Conservation (phyloP, 768 basidiomycete genomes). For the Mycena chlorophos region DNA sequence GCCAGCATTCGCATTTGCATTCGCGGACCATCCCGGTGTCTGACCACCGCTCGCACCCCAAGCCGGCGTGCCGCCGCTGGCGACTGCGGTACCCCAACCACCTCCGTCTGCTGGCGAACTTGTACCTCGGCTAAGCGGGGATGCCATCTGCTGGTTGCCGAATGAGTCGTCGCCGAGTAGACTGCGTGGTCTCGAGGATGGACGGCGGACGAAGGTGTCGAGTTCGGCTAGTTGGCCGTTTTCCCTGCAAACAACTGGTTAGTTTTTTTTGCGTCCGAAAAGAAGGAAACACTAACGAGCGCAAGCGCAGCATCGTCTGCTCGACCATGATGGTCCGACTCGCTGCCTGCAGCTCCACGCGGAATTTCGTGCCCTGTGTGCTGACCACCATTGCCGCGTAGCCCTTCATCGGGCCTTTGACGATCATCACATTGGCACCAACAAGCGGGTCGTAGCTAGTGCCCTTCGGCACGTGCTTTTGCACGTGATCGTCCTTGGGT, state of each 20-base stretch:
- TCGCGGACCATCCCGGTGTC: conserved; percentile 18
- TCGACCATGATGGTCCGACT: conserved; percentile 89
- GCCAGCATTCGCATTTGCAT: conserved; percentile 25
- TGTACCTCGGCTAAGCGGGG: not conserved
- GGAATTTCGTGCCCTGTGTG: conserved; percentile 79
- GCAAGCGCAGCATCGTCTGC: conserved; percentile 70
- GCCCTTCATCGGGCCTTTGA: conserved; percentile 89
- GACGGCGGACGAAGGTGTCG: conserved; percentile 26
- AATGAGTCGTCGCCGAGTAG: not conserved
- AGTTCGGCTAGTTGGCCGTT: conserved; percentile 58
- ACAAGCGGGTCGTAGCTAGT: conserved; percentile 85
- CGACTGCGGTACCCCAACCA: conserved; percentile 19
- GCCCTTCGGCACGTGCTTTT: conserved; percentile 58
- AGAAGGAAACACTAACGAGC: conserved; percentile 54
- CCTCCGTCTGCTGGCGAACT: not conserved
- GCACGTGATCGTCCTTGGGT: conserved; percentile 78
- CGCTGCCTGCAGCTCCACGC: conserved; percentile 87
- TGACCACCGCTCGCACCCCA: conserved; percentile 25
- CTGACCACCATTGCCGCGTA: conserved; percentile 93
- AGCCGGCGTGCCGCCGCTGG: conserved; percentile 48
- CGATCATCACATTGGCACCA: conserved; percentile 75
- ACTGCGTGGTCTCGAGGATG: not conserved
- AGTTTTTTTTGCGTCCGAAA: not conserved
- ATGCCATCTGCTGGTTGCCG: not conserved
- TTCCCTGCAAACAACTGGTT: conserved; percentile 37